Percentiles rank a stretch among this genome's conserved stretches.
These are phyloP conservation scores for Exophiala phaeomuriformis DNA, from an alignment of 2,329 filamentous ascomycete species.

Conservation along the genomic window DNA sequence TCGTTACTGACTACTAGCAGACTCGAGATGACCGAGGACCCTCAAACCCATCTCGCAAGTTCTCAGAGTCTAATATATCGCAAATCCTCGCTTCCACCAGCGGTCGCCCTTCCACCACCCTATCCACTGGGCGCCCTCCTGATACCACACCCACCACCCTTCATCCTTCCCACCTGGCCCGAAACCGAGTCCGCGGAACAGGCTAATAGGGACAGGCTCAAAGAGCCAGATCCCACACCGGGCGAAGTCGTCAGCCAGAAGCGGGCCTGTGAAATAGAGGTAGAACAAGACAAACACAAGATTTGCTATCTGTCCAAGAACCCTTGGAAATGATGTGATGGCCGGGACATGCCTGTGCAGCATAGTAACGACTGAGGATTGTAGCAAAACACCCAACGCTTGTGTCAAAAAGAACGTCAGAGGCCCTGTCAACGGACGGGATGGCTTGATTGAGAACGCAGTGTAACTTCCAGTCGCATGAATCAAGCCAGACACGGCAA, in stretches of 20 bases:
- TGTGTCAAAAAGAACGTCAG: slow-evolving; percentile 68
- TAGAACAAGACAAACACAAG: slow-evolving; percentile 56
- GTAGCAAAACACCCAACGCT: slow-evolving; percentile 56
- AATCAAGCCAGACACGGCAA: slow-evolving; percentile 59
- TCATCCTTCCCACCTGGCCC: slow-evolving; percentile 49
- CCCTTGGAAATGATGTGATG: slow-evolving; percentile 38
- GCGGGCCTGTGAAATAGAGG: slow-evolving; percentile 58
- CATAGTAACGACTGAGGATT: slow-evolving; percentile 40
- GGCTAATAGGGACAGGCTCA: slow-evolving; percentile 73
- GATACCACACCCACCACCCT: slow-evolving; percentile 59
- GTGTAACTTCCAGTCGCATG: slow-evolving; percentile 66
- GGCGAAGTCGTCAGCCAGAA: slow-evolving; percentile 70
- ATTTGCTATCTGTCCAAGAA: slow-evolving; percentile 50
- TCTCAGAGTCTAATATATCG: slow-evolving; percentile 18
- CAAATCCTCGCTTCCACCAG: slow-evolving; percentile 28
- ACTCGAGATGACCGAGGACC: too few relatives aligned
- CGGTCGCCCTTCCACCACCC: slow-evolving; percentile 23
- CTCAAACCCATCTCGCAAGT: too few relatives aligned
- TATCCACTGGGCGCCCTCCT: slow-evolving; percentile 18
- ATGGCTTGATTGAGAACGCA: slow-evolving; percentile 49
- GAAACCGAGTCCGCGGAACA: slow-evolving; percentile 58
- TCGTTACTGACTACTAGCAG: too few relatives aligned
- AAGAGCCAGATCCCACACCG: slow-evolving; percentile 68
- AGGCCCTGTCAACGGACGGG: slow-evolving; percentile 46
- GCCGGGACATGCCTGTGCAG: slow-evolving; percentile 31